These are phyloP conservation scores for Solanum tacnaense DNA, from an alignment of 257 asterid genomes.

Conservation along the genomic window DNA sequence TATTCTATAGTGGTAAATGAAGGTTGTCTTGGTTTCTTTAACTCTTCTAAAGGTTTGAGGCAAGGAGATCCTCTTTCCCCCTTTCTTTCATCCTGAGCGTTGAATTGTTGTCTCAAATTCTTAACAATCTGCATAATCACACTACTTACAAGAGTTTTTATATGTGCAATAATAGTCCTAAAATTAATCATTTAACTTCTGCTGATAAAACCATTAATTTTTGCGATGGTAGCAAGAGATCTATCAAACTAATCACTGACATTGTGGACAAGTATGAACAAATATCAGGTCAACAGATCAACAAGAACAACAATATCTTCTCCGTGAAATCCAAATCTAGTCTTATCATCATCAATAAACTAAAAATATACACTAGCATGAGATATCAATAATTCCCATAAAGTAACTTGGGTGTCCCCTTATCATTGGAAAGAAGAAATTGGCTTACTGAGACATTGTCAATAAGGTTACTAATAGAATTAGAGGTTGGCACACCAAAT, in stretches of 20 bases:
- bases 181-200: no score
- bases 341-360: neutral
- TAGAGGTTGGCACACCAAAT: neutral
- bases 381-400: neutral
- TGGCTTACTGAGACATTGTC: neutral
- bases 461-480: neutral
- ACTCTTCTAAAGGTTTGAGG: no score
- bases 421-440: neutral
- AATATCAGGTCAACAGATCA: no score
- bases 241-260: no score
- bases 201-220: no score
- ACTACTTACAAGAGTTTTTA: no score
- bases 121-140: no score
- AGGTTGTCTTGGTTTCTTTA: neutral
- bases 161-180: no score
- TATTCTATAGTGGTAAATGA: neutral
- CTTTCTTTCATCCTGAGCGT: no score
- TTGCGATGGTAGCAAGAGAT: no score
- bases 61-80: neutral
- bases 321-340: neutral
- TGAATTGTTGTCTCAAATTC: no score
- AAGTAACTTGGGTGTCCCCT: neutral
- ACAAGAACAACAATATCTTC: neutral
- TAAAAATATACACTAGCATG: neutral
- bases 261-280: no score